Conservation (phyloP, 2,329 filamentous ascomycete genomes). For the Alternaria brassicicola region DNA sequence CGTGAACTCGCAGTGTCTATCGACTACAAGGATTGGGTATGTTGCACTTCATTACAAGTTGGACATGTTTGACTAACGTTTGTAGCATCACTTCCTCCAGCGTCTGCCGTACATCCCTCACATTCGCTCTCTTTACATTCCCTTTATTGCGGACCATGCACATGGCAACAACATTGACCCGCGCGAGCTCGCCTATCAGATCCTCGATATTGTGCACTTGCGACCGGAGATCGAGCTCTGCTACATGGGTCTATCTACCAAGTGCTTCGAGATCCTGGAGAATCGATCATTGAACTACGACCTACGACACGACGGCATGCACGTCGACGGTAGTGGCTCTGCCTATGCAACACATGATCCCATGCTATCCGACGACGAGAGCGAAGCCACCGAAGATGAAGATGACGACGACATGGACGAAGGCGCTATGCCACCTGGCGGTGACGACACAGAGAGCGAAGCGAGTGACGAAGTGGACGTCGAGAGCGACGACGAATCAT, state of each 20-base stretch:
- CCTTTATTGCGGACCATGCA: constrained; percentile 68
- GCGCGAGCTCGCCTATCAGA: constrained; percentile 74
- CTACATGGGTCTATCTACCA: constrained; percentile 76
- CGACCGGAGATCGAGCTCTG: constrained; percentile 77
- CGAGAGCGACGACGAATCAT: constrained; percentile 59
- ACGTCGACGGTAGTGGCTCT: constrained; percentile 29
- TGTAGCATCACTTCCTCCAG: constrained; percentile 78
- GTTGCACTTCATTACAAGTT: constrained; percentile 28
- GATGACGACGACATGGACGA: constrained; percentile 59
- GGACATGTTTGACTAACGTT: constrained; percentile 13
- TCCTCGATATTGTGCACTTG: constrained; percentile 78
- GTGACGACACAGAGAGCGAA: constrained; percentile 44
- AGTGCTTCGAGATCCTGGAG: constrained; percentile 84
- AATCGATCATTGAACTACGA: constrained; percentile 57
- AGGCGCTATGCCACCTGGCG: constrained; percentile 57
- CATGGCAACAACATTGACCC: constrained; percentile 63
- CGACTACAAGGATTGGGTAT: constrained; percentile 79
- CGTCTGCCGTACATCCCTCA: constrained; percentile 72
- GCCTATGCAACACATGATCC: constrained; percentile 38
- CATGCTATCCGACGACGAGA: constrained; percentile 47
- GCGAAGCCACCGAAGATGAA: constrained; percentile 51
- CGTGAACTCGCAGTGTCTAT: constrained; percentile 74
- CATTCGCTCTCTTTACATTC: constrained; percentile 73
- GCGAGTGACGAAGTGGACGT: constrained; percentile 47
- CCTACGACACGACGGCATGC: constrained; percentile 39